Conservation (phyloP, 305 asterid species). For the Fraxinus velutina region DNA sequence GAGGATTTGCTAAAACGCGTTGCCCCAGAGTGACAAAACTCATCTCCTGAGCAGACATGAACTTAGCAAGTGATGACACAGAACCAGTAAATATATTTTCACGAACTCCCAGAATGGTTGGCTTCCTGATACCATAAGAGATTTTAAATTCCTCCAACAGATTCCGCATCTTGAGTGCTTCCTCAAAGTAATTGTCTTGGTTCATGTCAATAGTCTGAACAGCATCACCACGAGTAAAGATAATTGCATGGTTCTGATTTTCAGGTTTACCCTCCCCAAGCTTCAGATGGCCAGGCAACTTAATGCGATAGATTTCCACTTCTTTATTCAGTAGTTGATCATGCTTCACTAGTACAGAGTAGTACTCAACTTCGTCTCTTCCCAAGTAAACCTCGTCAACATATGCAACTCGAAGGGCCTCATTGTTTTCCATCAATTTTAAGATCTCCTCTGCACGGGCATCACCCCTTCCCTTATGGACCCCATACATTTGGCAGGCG, state of each 20-base stretch:
- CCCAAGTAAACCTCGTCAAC: constrained; percentile 79
- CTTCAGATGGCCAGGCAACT: constrained; percentile 86
- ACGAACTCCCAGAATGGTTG: constrained; percentile 90
- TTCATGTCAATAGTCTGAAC: constrained; percentile 94
- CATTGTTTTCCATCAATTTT: constrained; percentile 72
- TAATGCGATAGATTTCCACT: constrained; percentile 83
- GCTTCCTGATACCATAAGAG: constrained; percentile 71
- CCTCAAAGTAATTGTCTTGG: constrained; percentile 93
- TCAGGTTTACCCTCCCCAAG: constrained; percentile 98
- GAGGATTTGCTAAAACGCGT: constrained; percentile 84
- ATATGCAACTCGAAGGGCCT: constrained; percentile 92
- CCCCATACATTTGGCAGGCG: constrained; percentile 91
- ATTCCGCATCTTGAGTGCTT: constrained; percentile 92
- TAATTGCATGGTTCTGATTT: constrained; percentile 93
- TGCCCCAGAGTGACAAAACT: constrained; percentile 95
- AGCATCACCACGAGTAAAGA: constrained; percentile 96
- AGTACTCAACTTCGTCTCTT: constrained; percentile 75
- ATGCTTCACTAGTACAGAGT: constrained; percentile 84
- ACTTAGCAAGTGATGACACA: constrained; percentile 91
- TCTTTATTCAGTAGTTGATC: constrained; percentile 67
- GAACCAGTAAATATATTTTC: constrained; percentile 95
- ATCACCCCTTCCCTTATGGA: constrained; percentile 68
- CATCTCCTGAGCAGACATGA: constrained; percentile 96
- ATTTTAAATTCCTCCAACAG: constrained; percentile 83
- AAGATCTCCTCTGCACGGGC: constrained; percentile 88